phyloP scores from a whole-genome alignment of 78 protist species.

The Chrysochromulina tobinii region DNA sequence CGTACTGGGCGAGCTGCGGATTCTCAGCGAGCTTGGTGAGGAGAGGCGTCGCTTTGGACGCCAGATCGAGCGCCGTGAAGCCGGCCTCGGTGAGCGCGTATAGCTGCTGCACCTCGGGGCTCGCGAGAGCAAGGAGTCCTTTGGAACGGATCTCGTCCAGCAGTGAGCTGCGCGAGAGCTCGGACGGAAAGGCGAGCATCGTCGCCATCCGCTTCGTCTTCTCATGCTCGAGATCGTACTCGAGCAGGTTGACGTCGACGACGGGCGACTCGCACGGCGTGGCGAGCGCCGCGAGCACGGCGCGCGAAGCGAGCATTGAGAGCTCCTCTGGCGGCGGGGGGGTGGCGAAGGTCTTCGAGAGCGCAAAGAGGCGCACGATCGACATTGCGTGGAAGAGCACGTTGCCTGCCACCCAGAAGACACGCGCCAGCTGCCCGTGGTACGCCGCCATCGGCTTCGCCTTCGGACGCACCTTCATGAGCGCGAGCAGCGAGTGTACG shows the following conservation, averaged over 20 bases:
- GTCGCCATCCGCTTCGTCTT: conserved; percentile 45
- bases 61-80: conserved; percentile 20
- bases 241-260: conserved; percentile 20
- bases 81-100: neutral
- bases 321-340: conserved; percentile 37
- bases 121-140: neutral
- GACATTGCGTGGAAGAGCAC: conserved; percentile 72
- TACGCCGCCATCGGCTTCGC: conserved; percentile 12
- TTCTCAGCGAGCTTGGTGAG: conserved; percentile 35
- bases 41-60: conserved; percentile 42
- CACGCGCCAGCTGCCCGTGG: conserved; percentile 58
- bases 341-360: neutral
- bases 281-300: conserved; percentile 34
- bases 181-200: neutral
- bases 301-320: conserved; percentile 36
- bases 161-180: neutral
- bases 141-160: conserved; percentile 30
- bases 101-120: conserved; percentile 61
- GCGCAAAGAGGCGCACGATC: neutral
- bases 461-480: conserved; percentile 31
- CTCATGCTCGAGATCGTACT: conserved; percentile 41
- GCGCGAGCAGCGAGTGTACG: conserved; percentile 64
- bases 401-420: conserved; percentile 81
- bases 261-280: neutral
- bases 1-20: conserved; percentile 47